Conservation (phyloP, 345 rosid genomes). For the Citrus glauca region DNA sequence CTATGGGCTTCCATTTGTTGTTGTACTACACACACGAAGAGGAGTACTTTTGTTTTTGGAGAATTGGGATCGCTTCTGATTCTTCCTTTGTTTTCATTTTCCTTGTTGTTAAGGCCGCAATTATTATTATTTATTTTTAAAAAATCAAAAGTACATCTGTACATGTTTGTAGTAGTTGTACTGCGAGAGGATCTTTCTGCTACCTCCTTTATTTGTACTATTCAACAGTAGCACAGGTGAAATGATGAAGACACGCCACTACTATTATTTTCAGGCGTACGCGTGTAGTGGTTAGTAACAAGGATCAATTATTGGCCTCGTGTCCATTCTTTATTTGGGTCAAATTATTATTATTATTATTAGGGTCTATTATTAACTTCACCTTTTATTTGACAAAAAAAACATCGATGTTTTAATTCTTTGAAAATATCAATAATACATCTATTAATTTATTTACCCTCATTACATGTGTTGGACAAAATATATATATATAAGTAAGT, state of each 20-base stretch:
- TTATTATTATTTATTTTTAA: too few relatives aligned
- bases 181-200: not conserved
- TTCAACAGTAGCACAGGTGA: not conserved
- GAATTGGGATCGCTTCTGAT: not conserved
- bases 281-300: not conserved
- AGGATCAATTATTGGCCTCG: not conserved
- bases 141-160: not conserved
- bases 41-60: not conserved
- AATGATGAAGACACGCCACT: not conserved
- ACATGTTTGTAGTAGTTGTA: not conserved
- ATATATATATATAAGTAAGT: too few relatives aligned
- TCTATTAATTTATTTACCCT: too few relatives aligned
- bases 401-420: too few relatives aligned
- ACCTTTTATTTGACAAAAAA: too few relatives aligned
- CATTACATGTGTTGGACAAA: too few relatives aligned
- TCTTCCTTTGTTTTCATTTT: too few relatives aligned
- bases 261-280: not conserved
- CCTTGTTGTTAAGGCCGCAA: too few relatives aligned
- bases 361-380: too few relatives aligned
- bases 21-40: not conserved
- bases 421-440: too few relatives aligned
- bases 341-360: too few relatives aligned
- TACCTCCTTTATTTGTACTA: not conserved
- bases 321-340: not conserved
- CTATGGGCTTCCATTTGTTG: not conserved